Evolutionary conservation across 176 grass and related monocot genomes (phyloP).

Genomic region (Zizania latifolia): DNA sequence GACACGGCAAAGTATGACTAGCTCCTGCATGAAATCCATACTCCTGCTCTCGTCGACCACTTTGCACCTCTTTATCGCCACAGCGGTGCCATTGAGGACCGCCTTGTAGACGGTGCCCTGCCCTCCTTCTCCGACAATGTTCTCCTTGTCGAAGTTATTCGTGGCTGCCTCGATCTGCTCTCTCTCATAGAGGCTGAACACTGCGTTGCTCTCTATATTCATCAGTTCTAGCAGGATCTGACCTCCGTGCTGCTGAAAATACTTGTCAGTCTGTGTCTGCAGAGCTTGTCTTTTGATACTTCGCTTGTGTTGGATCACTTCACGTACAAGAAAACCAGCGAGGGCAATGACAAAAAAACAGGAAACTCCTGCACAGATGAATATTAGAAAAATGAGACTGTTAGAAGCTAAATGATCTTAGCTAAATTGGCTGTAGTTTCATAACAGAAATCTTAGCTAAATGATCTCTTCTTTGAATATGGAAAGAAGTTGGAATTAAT

Average conservation of each 20-base stretch:
- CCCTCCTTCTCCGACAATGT: slow-evolving; percentile 16
- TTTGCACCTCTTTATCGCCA: background rate
- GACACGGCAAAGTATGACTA: background rate
- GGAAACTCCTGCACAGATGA: background rate
- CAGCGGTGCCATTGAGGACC: background rate
- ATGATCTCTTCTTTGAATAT: no score
- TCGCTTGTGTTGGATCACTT: background rate
- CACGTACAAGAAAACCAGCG: background rate
- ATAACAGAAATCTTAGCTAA: no score
- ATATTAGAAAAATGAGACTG: background rate
- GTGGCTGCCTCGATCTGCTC: slow-evolving; percentile 18
- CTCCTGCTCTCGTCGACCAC: background rate
- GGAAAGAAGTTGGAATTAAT: no score
- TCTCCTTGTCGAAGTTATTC: background rate
- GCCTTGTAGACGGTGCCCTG: slow-evolving; percentile 32
- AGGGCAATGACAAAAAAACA: background rate
- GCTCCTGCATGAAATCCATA: background rate
- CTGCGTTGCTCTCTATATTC: background rate
- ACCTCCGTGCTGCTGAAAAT: background rate
- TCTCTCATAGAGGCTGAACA: slow-evolving; percentile 16
- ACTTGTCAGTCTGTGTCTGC: background rate
- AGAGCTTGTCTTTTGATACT: background rate
- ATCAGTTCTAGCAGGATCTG: background rate
- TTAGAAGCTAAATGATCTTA: no score
- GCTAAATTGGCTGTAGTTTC: no score